Conservation (phyloP, 1,284 basidiomycete genomes). For the Sutorius eximius region DNA sequence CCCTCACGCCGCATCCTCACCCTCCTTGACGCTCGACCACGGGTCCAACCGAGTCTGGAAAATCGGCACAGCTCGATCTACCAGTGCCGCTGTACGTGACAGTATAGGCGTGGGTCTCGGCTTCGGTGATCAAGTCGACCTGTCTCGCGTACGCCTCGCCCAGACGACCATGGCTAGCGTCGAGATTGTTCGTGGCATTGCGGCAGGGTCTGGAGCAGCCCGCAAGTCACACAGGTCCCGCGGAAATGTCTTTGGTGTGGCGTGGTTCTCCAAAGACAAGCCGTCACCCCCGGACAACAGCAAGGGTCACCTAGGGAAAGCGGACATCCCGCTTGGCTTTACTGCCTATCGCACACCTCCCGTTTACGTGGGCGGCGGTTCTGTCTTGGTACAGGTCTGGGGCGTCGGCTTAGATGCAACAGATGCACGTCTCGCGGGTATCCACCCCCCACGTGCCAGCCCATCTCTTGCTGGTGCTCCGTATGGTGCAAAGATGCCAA, state of each 20-base stretch:
- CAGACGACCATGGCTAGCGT: slow-evolving; percentile 85
- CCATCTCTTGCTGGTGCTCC: slow-evolving; percentile 21
- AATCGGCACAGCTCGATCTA: slow-evolving; percentile 15
- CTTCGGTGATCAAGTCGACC: slow-evolving; percentile 57
- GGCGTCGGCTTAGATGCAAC: slow-evolving; percentile 77
- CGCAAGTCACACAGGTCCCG: slow-evolving; percentile 24
- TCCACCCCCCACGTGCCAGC: slow-evolving; percentile 21
- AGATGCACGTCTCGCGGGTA: slow-evolving; percentile 63
- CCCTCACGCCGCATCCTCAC: slow-evolving; percentile 52
- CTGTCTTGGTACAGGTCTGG: slow-evolving; percentile 83
- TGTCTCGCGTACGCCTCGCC: slow-evolving; percentile 72
- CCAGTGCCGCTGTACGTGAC: slow-evolving; percentile 22
- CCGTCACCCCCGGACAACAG: slow-evolving; percentile 4
- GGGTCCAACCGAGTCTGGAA: slow-evolving; percentile 29
- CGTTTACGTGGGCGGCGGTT: slow-evolving; percentile 59
- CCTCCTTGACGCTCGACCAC: slow-evolving; percentile 16
- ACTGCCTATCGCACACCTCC: slow-evolving; percentile 74
- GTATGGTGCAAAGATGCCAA: slow-evolving; percentile 27
- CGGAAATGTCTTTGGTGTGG: slow-evolving; percentile 26
- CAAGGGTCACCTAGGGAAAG: slow-evolving; percentile 7
- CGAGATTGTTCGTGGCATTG: slow-evolving; percentile 69
- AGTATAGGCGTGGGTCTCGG: slow-evolving; percentile 31
- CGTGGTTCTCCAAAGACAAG: slow-evolving; percentile 35
- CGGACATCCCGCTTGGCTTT: slow-evolving; percentile 50
- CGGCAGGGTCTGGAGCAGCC: slow-evolving; percentile 24